Percentiles rank a stretch among this genome's conserved stretches.
These are phyloP conservation scores for Aspergillus affinis DNA, from an alignment of 495 filamentous ascomycete genomes.

Conservation along the genomic window DNA sequence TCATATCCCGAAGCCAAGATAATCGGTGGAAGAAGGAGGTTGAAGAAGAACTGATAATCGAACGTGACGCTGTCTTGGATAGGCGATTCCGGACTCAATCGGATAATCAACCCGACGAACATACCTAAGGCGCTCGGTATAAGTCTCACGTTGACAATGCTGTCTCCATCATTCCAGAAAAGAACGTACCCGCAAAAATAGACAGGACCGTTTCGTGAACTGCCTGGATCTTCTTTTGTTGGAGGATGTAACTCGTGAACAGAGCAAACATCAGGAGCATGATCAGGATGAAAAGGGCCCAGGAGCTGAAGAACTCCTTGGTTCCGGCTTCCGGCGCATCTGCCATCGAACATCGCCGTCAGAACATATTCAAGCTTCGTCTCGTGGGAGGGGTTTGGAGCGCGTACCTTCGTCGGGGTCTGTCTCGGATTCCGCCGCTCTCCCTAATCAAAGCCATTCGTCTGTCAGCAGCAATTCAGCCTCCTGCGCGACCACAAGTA, in stretches of 20 bases:
- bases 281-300: slow-evolving; percentile 95
- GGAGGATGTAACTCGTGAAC: slow-evolving; percentile 94
- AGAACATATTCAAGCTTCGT: slow-evolving; percentile 8
- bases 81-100: slow-evolving; percentile 72
- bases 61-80: slow-evolving; percentile 90
- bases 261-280: slow-evolving; percentile 88
- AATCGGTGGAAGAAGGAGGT: slow-evolving; percentile 93
- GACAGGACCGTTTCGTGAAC: slow-evolving; percentile 97
- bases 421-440: slow-evolving; percentile 39
- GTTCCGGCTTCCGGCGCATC: slow-evolving; percentile 63
- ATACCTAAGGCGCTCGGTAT: slow-evolving; percentile 61
- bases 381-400: slow-evolving; percentile 6
- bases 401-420: slow-evolving; percentile 55
- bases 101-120: slow-evolving; percentile 88
- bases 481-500: background rate
- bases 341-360: slow-evolving; percentile 25
- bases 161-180: slow-evolving; percentile 8
- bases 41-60: slow-evolving; percentile 99
- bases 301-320: slow-evolving; percentile 91
- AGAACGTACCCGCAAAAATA: slow-evolving; percentile 84
- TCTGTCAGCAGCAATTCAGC: background rate
- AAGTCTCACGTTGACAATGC: slow-evolving; percentile 6
- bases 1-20: slow-evolving; percentile 97
- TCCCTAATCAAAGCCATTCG: slow-evolving; percentile 28
- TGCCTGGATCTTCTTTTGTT: slow-evolving; percentile 92